A percentile compares a stretch with the other conserved stretches of the same genome.
Conservation (phyloP, 2,329 filamentous ascomycete species). For the Fonsecaea nubica region DNA sequence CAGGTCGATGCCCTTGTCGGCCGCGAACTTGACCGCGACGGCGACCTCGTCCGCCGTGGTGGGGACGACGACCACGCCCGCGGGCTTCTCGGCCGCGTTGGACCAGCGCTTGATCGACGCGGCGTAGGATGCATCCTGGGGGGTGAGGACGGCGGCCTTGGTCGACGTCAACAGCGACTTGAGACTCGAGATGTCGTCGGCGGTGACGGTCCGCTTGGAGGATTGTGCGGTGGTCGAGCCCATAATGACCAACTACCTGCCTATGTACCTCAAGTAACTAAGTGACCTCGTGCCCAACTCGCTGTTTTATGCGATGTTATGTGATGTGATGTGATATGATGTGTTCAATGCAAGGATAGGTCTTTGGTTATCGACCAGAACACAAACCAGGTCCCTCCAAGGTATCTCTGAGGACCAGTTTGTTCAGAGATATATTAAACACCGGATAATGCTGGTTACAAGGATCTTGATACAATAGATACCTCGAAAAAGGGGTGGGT, state of each 20-base stretch:
- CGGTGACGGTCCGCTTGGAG: constrained; percentile 27
- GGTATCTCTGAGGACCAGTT: too few relatives aligned
- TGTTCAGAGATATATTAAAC: too few relatives aligned
- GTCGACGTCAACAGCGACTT: constrained; percentile 28
- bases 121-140: constrained; percentile 46
- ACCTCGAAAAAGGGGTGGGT: too few relatives aligned
- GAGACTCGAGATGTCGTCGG: constrained; percentile 33
- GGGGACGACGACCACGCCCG: constrained; percentile 55
- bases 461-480: too few relatives aligned
- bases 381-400: too few relatives aligned
- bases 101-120: constrained; percentile 51
- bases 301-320: not conserved
- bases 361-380: not conserved
- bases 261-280: too few relatives aligned
- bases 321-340: not conserved
- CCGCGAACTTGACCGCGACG: constrained; percentile 54
- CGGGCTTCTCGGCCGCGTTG: constrained; percentile 47
- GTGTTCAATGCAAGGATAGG: not conserved
- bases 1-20: constrained; percentile 55
- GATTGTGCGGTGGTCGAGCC: constrained; percentile 25
- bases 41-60: constrained; percentile 51
- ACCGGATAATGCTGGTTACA: too few relatives aligned
- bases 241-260: constrained; percentile 22
- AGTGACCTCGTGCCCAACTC: not conserved
- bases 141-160: constrained; percentile 43